Percentiles rank a stretch among this genome's conserved stretches.
phyloP scores from a whole-genome alignment of 257 asterid species.

The Osmanthus fragrans region DNA sequence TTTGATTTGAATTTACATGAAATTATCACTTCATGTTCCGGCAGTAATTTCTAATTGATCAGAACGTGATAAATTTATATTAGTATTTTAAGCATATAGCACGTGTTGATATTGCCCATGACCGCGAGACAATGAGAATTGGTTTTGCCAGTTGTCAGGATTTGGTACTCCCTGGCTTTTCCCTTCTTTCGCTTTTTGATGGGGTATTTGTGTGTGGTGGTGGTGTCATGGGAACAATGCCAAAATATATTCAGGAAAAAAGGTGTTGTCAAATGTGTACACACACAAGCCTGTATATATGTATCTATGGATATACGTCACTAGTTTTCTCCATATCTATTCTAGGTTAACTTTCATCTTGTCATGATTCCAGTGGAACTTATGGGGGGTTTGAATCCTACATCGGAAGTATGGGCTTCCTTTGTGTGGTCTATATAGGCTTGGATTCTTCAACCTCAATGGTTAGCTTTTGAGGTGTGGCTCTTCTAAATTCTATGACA shows the following conservation, averaged over 20 bases:
- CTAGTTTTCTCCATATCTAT: background rate
- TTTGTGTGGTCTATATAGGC: too few relatives aligned
- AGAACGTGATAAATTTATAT: slow-evolving; percentile 10
- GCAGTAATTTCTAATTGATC: slow-evolving; percentile 17
- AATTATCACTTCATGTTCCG: slow-evolving; percentile 20
- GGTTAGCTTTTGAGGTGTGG: too few relatives aligned
- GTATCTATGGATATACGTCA: background rate
- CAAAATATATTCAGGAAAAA: slow-evolving; percentile 8
- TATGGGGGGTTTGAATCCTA: too few relatives aligned
- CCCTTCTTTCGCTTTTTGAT: background rate
- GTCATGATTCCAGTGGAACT: too few relatives aligned
- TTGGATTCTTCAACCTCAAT: too few relatives aligned
- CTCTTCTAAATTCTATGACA: too few relatives aligned
- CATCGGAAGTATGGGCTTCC: too few relatives aligned
- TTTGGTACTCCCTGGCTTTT: background rate
- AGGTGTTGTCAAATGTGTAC: slow-evolving; percentile 10
- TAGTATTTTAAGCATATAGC: slow-evolving; percentile 18
- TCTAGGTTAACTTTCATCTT: background rate
- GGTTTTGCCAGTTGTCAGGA: slow-evolving; percentile 11
- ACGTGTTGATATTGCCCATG: background rate
- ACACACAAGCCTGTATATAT: background rate
- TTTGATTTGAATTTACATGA: slow-evolving; percentile 17
- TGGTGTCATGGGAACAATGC: slow-evolving; percentile 21
- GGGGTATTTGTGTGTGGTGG: background rate
- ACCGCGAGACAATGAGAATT: slow-evolving; percentile 8